Conservation (phyloP, 306 rosid genomes). For the Trifolium repens region DNA sequence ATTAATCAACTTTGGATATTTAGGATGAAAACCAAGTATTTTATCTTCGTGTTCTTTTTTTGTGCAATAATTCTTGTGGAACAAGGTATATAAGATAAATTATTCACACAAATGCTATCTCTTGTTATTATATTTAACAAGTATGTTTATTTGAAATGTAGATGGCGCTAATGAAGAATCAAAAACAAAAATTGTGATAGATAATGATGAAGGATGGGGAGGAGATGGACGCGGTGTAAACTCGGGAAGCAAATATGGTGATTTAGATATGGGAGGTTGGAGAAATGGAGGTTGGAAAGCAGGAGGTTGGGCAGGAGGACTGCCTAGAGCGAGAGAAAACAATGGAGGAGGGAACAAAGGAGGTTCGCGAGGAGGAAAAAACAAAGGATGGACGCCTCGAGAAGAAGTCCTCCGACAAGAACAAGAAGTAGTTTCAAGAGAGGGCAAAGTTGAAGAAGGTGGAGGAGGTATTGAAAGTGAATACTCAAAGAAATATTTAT, state of each 20-base stretch:
- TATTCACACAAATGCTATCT: neutral
- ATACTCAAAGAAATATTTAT: too few relatives aligned
- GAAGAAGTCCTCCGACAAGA: neutral
- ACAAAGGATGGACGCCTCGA: neutral
- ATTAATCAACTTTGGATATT: neutral
- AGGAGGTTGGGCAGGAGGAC: neutral
- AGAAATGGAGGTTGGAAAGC: neutral
- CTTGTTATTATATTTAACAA: neutral
- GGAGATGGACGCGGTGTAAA: neutral
- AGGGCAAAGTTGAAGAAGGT: neutral
- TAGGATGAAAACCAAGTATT: neutral
- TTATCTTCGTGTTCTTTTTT: neutral
- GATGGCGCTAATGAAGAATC: neutral
- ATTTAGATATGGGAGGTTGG: neutral
- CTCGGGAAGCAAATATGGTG: neutral
- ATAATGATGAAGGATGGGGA: neutral
- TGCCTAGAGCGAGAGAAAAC: neutral
- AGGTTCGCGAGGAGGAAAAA: neutral
- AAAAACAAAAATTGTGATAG: neutral
- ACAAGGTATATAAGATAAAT: neutral
- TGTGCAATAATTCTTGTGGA: neutral
- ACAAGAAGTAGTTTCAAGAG: neutral
- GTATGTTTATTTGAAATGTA: neutral
- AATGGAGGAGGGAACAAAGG: neutral
- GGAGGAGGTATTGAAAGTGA: neutral